These are phyloP conservation scores for Monosporascus sp. DNA, from an alignment of 2,329 filamentous ascomycete species.

Conservation along the genomic window DNA sequence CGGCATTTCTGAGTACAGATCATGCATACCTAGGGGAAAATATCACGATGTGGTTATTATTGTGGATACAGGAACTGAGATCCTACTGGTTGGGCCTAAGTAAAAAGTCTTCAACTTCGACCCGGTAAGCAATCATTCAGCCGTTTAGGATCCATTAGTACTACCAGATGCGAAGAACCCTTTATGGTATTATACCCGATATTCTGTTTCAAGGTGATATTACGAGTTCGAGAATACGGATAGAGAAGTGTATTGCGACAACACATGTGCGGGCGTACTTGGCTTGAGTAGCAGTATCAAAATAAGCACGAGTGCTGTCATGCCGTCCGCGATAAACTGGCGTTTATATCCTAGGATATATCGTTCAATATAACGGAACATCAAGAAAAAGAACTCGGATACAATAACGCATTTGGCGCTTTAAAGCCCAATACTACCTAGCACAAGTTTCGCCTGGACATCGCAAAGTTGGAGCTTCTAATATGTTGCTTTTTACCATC, in stretches of 20 bases:
- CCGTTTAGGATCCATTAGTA: background rate
- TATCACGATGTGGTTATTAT: slow-evolving; percentile 8
- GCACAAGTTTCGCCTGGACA: background rate
- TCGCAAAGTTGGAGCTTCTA: slow-evolving; percentile 5
- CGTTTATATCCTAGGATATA: background rate
- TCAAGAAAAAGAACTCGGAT: background rate
- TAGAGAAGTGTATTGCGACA: background rate
- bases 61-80: slow-evolving; percentile 2
- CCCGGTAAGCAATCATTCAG: background rate
- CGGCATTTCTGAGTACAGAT: slow-evolving; percentile 6
- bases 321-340: background rate
- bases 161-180: slow-evolving; percentile 1
- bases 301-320: too few relatives aligned
- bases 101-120: slow-evolving; percentile 1
- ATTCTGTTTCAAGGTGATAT: background rate
- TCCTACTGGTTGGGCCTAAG: slow-evolving; percentile 1
- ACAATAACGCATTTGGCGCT: too few relatives aligned
- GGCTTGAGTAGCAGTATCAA: background rate
- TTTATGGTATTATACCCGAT: slow-evolving; percentile 4
- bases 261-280: background rate
- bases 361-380: background rate
- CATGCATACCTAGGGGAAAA: slow-evolving; percentile 3
- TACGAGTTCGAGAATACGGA: background rate
- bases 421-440: slow-evolving; percentile 2
- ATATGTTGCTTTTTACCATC: background rate